These are phyloP conservation scores for Penicillium verrucosum DNA, from an alignment of 2,329 filamentous ascomycete genomes.

Conservation along the genomic window DNA sequence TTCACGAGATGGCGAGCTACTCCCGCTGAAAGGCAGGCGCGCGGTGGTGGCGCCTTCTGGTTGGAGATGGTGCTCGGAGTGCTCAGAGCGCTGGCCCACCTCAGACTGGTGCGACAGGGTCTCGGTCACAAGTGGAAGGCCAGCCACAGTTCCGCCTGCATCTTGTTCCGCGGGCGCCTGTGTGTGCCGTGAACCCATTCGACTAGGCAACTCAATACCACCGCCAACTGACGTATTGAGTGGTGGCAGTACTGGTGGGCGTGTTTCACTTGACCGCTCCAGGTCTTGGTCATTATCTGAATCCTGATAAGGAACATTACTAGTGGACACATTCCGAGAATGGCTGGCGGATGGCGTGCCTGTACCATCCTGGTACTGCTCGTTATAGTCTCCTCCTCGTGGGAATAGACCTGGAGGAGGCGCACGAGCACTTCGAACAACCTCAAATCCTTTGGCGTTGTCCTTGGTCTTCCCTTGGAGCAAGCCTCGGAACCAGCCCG, in stretches of 20 bases:
- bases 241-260: slow-evolving; percentile 54
- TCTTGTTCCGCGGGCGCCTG: slow-evolving; percentile 33
- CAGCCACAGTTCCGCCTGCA: slow-evolving; percentile 8
- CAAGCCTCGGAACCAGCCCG: slow-evolving; percentile 79
- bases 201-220: slow-evolving; percentile 62
- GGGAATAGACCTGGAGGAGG: slow-evolving; percentile 67
- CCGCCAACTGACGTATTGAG: slow-evolving; percentile 53
- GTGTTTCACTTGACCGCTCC: slow-evolving; percentile 22
- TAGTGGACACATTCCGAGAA: slow-evolving; percentile 26
- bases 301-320: slow-evolving; percentile 26
- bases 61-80: slow-evolving; percentile 21
- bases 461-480: slow-evolving; percentile 86
- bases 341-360: slow-evolving; percentile 22
- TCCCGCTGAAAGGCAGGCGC: slow-evolving; percentile 44
- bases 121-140: slow-evolving; percentile 23
- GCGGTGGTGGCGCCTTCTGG: slow-evolving; percentile 27
- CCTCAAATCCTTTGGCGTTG: slow-evolving; percentile 94
- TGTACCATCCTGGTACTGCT: slow-evolving; percentile 61
- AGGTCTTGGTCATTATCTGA: slow-evolving; percentile 24
- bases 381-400: slow-evolving; percentile 58
- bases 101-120: slow-evolving; percentile 14
- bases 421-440: slow-evolving; percentile 84
- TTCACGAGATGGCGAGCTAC: slow-evolving; percentile 36
- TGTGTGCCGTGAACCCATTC: slow-evolving; percentile 59
- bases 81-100: slow-evolving; percentile 9